These are phyloP conservation scores for Hymenoscyphus scutula DNA, from an alignment of 2,329 filamentous ascomycete genomes.

Conservation along the genomic window DNA sequence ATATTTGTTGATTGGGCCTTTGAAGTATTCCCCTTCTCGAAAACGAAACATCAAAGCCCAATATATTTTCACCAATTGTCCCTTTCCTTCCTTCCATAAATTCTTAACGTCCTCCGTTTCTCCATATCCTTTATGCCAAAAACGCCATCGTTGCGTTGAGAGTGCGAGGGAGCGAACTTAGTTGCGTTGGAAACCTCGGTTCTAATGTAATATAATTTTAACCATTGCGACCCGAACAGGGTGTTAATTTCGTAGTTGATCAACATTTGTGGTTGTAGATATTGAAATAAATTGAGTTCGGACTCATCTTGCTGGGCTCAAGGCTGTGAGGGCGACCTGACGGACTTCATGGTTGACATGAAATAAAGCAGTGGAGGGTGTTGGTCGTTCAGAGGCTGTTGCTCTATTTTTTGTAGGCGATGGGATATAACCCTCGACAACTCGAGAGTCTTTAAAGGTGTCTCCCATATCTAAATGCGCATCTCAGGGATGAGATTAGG, in stretches of 20 bases:
- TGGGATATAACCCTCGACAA: too few relatives aligned
- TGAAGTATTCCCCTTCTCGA: too few relatives aligned
- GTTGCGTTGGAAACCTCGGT: background rate
- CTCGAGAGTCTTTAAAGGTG: too few relatives aligned
- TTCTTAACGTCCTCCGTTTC: background rate
- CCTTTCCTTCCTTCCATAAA: background rate
- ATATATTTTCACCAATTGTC: background rate
- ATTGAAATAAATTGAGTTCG: background rate
- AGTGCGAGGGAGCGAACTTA: background rate
- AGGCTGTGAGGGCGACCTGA: background rate
- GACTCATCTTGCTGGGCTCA: background rate
- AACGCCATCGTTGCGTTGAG: background rate
- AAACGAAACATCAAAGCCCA: background rate
- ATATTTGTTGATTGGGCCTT: too few relatives aligned
- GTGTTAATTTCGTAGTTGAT: conserved; percentile 1
- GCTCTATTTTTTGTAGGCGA: too few relatives aligned
- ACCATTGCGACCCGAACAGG: background rate
- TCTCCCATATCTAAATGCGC: too few relatives aligned
- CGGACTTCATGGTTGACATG: conserved; percentile 9
- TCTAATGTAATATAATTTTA: background rate
- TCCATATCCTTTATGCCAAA: background rate
- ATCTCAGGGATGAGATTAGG: too few relatives aligned
- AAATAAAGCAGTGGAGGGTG: background rate
- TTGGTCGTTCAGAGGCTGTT: background rate
- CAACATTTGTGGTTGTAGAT: background rate